phyloP scores from a whole-genome alignment of 192 early-diverging fungal genomes.

The Mortierella alpina region DNA sequence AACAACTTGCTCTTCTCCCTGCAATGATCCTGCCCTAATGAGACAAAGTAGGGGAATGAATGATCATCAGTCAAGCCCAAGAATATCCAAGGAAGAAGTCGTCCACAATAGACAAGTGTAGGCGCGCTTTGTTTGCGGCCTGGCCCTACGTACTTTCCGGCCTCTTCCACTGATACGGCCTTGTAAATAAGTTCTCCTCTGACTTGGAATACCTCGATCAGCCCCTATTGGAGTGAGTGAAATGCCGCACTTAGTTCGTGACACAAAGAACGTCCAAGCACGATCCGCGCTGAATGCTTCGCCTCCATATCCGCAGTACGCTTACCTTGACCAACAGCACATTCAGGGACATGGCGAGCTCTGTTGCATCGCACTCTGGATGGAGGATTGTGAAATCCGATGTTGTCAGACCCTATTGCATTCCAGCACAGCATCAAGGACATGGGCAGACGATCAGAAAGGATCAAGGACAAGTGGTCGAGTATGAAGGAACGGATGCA shows the following conservation, averaged over 20 bases:
- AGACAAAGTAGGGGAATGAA: neutral
- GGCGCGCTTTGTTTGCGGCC: neutral
- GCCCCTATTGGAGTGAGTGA: constrained; percentile 8
- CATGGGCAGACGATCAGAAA: neutral
- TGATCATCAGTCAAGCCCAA: neutral
- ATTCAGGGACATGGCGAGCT: constrained; percentile 30
- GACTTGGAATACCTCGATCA: constrained; percentile 40
- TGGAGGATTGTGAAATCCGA: constrained; percentile 21
- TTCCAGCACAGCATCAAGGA: neutral
- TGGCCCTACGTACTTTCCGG: constrained; percentile 21
- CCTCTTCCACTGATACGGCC: constrained; percentile 39
- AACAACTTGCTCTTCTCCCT: constrained; percentile 79
- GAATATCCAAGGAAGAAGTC: neutral
- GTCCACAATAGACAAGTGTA: neutral
- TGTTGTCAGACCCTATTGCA: constrained; percentile 29
- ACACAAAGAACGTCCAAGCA: neutral
- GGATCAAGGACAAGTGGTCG: neutral
- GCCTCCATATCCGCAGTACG: neutral
- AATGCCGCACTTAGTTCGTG: neutral
- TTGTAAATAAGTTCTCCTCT: constrained; percentile 44
- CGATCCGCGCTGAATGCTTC: neutral
- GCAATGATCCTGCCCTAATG: constrained; percentile 54
- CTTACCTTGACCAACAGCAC: constrained; percentile 28
- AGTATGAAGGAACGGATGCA: neutral
- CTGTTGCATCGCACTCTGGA: constrained; percentile 3